These are phyloP conservation scores for Clonostachys byssicola DNA, from an alignment of 2,329 filamentous ascomycete genomes.

Conservation along the genomic window DNA sequence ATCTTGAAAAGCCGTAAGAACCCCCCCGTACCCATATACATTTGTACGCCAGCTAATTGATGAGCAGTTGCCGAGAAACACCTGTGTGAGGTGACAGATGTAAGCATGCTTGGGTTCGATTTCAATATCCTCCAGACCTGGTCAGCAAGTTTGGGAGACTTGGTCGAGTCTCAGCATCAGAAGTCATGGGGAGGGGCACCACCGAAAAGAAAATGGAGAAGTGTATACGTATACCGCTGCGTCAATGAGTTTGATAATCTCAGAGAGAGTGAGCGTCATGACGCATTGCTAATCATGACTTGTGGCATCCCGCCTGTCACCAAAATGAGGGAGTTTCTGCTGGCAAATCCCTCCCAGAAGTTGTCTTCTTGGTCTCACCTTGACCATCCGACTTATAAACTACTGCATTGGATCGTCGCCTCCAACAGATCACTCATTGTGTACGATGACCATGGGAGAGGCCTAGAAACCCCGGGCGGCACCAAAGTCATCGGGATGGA, in stretches of 20 bases:
- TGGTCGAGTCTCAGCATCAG: too few relatives aligned
- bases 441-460: slow-evolving; percentile 52
- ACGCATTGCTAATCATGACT: slow-evolving; percentile 39
- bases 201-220: too few relatives aligned
- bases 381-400: slow-evolving; percentile 58
- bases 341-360: slow-evolving; percentile 24
- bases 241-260: slow-evolving; percentile 9
- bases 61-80: too few relatives aligned
- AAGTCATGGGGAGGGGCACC: too few relatives aligned
- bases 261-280: slow-evolving; percentile 8
- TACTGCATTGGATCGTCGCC: slow-evolving; percentile 84
- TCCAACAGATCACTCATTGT: slow-evolving; percentile 87
- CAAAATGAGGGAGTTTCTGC: slow-evolving; percentile 48
- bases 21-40: too few relatives aligned
- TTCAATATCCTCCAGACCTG: too few relatives aligned
- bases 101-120: too few relatives aligned
- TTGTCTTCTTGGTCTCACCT: slow-evolving; percentile 49
- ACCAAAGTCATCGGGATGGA: slow-evolving; percentile 56
- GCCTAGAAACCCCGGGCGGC: background rate
- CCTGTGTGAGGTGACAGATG: too few relatives aligned
- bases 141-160: too few relatives aligned
- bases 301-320: slow-evolving; percentile 57
- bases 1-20: too few relatives aligned
- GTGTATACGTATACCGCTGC: background rate
- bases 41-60: too few relatives aligned